A percentile compares a stretch with the other conserved stretches of the same genome.
Evolutionary conservation across 1,139 yeast genomes (phyloP).

Genomic region (Diutina neorugosa): DNA sequence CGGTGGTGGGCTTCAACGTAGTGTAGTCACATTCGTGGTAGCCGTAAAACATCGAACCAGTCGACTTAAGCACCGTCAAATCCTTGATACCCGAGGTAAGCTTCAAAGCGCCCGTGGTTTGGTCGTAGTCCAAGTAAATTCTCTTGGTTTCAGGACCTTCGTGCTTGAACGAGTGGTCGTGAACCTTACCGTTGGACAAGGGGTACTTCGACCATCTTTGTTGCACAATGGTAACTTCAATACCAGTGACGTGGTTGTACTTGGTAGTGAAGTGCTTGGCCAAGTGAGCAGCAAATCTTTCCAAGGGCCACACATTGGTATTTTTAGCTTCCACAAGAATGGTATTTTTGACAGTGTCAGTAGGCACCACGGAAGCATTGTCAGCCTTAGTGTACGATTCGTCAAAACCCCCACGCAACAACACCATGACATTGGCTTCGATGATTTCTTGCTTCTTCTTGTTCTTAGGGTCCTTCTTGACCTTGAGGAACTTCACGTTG

Average conservation of each 20-base stretch:
- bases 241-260: conserved; percentile 64
- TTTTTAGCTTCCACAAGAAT: conserved; percentile 71
- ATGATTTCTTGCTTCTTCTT: conserved; percentile 66
- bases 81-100: conserved; percentile 65
- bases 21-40: conserved; percentile 81
- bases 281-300: conserved; percentile 75
- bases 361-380: conserved; percentile 77
- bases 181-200: conserved; percentile 43
- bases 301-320: conserved; percentile 79
- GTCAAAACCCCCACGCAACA: conserved; percentile 70
- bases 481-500: conserved; percentile 83
- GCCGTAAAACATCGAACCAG: conserved; percentile 91
- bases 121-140: conserved; percentile 41
- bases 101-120: conserved; percentile 33
- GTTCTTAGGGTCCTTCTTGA: conserved; percentile 60
- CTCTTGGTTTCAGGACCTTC: conserved; percentile 76
- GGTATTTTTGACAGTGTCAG: conserved; percentile 90
- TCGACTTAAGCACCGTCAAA: conserved; percentile 78
- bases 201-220: conserved; percentile 42
- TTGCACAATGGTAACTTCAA: conserved; percentile 57
- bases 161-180: conserved; percentile 73
- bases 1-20: conserved; percentile 68
- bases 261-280: conserved; percentile 70
- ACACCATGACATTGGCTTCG: conserved; percentile 70
- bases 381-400: conserved; percentile 78